Evolutionary conservation across 2,329 filamentous ascomycete genomes (phyloP).

Genomic region (Curvularia spicifera): DNA sequence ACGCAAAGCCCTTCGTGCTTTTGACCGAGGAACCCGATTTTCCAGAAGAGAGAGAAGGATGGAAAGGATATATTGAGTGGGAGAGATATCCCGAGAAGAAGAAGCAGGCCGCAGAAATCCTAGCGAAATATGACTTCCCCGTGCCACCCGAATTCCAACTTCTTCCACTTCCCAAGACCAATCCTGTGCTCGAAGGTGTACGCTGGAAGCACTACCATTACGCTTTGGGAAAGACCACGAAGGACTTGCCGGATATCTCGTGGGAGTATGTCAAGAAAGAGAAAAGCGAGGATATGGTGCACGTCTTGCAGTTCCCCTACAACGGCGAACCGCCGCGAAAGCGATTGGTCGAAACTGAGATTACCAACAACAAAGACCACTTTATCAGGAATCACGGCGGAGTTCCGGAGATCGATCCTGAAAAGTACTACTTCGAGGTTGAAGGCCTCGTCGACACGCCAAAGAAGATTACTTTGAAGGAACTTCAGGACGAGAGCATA

Average conservation of each 20-base stretch:
- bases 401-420: conserved; percentile 68
- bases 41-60: conserved; percentile 54
- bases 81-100: conserved; percentile 69
- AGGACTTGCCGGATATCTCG: conserved; percentile 61
- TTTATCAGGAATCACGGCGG: conserved; percentile 77
- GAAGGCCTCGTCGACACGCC: conserved; percentile 68
- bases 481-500: conserved; percentile 64
- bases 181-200: conserved; percentile 54
- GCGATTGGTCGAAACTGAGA: conserved; percentile 61
- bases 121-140: conserved; percentile 60
- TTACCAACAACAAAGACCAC: conserved; percentile 68
- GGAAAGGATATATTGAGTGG: conserved; percentile 63
- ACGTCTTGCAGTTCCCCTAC: conserved; percentile 56
- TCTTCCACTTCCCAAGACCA: conserved; percentile 51
- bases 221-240: conserved; percentile 50
- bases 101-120: conserved; percentile 62
- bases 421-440: conserved; percentile 61
- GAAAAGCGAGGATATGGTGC: conserved; percentile 57
- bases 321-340: conserved; percentile 57
- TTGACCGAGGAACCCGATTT: conserved; percentile 45
- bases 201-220: conserved; percentile 57
- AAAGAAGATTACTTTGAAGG: conserved; percentile 62
- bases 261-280: conserved; percentile 55
- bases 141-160: conserved; percentile 55
- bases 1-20: conserved; percentile 36